Evolutionary conservation across 441 rosid genomes (phyloP), one percentile per base, ranked within the genome.

Genomic region (Hypseocharis bilobata): DNA sequence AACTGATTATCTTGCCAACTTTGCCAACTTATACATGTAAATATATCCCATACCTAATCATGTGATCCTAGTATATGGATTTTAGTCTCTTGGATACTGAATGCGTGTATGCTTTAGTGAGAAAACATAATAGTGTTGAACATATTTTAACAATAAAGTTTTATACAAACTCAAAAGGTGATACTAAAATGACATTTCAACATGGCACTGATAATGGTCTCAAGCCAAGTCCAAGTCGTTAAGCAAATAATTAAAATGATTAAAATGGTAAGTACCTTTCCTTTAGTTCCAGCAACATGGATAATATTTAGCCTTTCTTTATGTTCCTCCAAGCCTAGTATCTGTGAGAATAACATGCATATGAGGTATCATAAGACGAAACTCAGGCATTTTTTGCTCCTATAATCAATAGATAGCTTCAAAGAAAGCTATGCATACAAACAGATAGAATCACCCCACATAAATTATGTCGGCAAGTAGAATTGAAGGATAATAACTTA

Each of bases 281-380:
- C 97, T 74, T 91, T 88, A 2, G 97, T 91, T 71, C 97, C 97
- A 57, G 94, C 92, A 55, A 91, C 89, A 78, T 91, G 97, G 73
- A 91, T 86, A 75, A 91, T 77, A 70, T 82, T 87, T 40, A 86
- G 79, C 60, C 64, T 66, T 44, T 42, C 56, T 34, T 80, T 58
- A 23, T 63, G 71, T 25, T 82, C 82, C 76, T 84, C 86, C 79
- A 84, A 70, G 60, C 76, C 83, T 6, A 84, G 73, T 49, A 84
- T 80, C 86, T 84, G 70, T 13, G 1, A 20, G 68, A 57, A 60
- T 54, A 64, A 32, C 23, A 51, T 17, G n/a, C 40, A 62, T 19
- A 23, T 36, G 45, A 4, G 23, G 11, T 20, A 25, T 4, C 3
- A 10, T 3, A 65, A 32, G 17, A 49, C 38, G 45, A 64, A 67